A percentile compares a stretch with the other conserved stretches of the same genome.
phyloP scores from a whole-genome alignment of 768 basidiomycete species.

The Suillus subalutaceus region DNA sequence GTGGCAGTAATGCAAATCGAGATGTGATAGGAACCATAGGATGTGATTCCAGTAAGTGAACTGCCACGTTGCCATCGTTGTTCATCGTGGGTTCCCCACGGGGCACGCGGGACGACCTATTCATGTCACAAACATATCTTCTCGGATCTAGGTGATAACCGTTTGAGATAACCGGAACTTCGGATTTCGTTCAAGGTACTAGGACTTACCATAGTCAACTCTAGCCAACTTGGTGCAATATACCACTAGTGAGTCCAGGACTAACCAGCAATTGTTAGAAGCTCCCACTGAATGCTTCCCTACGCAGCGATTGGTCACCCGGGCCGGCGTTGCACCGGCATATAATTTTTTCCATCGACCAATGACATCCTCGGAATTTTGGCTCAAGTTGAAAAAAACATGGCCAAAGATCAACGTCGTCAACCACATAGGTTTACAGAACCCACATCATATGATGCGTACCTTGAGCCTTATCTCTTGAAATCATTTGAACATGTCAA shows the following conservation, averaged over 20 bases:
- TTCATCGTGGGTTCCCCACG: slow-evolving; percentile 1
- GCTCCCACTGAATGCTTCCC: background rate
- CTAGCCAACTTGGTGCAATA: background rate
- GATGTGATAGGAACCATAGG: background rate
- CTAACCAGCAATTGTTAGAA: background rate
- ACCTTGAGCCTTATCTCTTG: background rate
- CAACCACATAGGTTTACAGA: too few relatives aligned
- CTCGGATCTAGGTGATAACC: background rate
- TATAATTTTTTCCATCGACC: background rate
- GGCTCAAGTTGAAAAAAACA: background rate
- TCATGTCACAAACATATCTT: background rate
- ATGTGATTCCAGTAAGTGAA: background rate
- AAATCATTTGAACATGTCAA: background rate
- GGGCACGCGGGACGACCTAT: background rate
- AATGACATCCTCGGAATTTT: background rate
- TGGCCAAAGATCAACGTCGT: too few relatives aligned
- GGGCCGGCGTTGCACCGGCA: too few relatives aligned
- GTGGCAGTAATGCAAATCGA: background rate
- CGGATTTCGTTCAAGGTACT: background rate
- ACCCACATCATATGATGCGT: too few relatives aligned
- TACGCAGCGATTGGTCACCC: too few relatives aligned
- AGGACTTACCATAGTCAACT: background rate
- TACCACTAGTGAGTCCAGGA: background rate
- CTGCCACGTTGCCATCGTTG: background rate
- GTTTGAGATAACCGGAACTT: background rate